These are phyloP conservation scores for Talaromyces sp. DNA, from an alignment of 2,329 filamentous ascomycete species.

Conservation along the genomic window DNA sequence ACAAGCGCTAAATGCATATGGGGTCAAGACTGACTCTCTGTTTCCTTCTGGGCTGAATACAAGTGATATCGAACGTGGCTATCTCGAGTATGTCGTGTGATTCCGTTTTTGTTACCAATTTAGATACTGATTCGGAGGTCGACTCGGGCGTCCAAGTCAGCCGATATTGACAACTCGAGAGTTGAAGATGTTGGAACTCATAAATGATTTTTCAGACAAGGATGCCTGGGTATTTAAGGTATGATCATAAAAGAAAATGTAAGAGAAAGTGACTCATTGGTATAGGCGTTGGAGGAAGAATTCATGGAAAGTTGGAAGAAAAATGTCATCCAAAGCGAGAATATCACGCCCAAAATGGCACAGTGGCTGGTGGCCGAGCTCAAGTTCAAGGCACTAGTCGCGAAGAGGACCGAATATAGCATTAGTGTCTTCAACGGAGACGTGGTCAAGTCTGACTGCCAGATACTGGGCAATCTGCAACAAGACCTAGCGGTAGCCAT, in stretches of 20 bases:
- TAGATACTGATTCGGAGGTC: not conserved
- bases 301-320: conserved; percentile 27
- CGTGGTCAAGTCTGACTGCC: conserved; percentile 51
- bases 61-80: conserved; percentile 23
- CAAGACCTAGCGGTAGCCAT: conserved; percentile 42
- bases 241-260: not conserved
- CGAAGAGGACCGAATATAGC: conserved; percentile 36
- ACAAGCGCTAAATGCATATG: conserved; percentile 21
- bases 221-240: conserved; percentile 35
- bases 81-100: conserved; percentile 20
- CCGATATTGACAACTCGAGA: conserved; percentile 32
- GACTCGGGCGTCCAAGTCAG: conserved; percentile 13
- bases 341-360: conserved; percentile 31
- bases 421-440: conserved; percentile 44
- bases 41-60: conserved; percentile 30
- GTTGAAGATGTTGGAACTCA: conserved; percentile 31
- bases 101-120: not conserved
- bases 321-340: conserved; percentile 17
- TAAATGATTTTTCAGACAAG: conserved; percentile 38
- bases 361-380: conserved; percentile 44
- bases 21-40: conserved; percentile 21
- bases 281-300: conserved; percentile 26
- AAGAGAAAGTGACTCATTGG: not conserved
- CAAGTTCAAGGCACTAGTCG: conserved; percentile 45
- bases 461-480: conserved; percentile 35